Percentiles rank a stretch among this genome's conserved stretches.
These are phyloP conservation scores for Penicillium sp. DNA, from an alignment of 2,329 filamentous ascomycete genomes.

Conservation along the genomic window DNA sequence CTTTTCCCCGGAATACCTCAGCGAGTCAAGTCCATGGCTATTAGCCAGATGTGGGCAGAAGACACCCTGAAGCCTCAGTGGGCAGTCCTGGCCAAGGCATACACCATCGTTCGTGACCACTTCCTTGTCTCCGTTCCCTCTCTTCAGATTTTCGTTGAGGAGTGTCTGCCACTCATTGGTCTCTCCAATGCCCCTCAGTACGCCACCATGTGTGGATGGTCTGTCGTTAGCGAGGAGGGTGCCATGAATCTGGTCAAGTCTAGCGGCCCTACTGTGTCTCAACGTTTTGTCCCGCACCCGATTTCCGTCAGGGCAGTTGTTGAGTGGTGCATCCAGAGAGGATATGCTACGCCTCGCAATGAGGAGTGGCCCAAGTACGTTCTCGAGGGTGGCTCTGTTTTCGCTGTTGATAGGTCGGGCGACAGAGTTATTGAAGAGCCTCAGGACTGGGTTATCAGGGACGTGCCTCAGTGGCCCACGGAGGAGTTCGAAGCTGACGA, in stretches of 20 bases:
- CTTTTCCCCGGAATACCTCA: constrained; percentile 52
- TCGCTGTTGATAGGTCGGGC: not conserved
- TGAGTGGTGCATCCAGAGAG: not conserved
- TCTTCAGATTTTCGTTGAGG: not conserved
- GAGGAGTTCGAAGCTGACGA: constrained; percentile 32
- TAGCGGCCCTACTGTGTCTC: not conserved
- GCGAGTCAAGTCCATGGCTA: constrained; percentile 54
- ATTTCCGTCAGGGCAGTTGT: not conserved
- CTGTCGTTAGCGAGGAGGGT: not conserved
- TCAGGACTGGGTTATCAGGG: not conserved
- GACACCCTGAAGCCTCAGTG: constrained; percentile 56
- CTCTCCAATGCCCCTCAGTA: not conserved
- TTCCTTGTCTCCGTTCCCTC: constrained; percentile 16
- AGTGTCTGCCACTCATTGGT: not conserved
- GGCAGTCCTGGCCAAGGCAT: constrained; percentile 57
- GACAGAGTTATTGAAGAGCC: not conserved
- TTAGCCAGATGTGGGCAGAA: constrained; percentile 53
- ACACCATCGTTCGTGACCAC: constrained; percentile 56
- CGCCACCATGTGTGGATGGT: not conserved
- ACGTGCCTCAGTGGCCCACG: not conserved
- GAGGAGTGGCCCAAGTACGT: not conserved
- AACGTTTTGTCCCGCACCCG: not conserved
- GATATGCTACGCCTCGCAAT: not conserved
- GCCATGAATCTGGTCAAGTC: not conserved
- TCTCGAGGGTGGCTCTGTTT: not conserved